A percentile compares a stretch with the other conserved stretches of the same genome.
These are phyloP conservation scores for Malassezia nana DNA, from an alignment of 1,284 basidiomycete species.

Conservation along the genomic window DNA sequence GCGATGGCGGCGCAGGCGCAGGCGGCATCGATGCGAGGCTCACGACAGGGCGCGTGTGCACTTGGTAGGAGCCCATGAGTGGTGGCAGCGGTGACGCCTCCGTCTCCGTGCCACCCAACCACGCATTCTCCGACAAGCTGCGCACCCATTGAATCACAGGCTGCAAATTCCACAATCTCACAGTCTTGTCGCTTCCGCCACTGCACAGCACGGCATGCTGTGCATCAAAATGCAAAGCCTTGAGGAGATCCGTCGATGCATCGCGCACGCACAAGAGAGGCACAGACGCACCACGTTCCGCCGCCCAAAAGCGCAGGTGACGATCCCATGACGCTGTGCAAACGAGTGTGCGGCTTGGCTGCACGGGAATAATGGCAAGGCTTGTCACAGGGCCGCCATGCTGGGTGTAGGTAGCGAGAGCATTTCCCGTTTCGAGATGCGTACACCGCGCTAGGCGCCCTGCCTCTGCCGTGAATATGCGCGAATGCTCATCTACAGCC, in stretches of 20 bases:
- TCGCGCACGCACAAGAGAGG: slow-evolving; percentile 4
- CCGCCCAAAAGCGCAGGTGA: slow-evolving; percentile 15
- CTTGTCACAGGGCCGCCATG: slow-evolving; percentile 19
- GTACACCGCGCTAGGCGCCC: slow-evolving; percentile 13
- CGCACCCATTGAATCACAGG: background rate
- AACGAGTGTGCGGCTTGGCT: slow-evolving; percentile 2
- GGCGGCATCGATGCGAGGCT: slow-evolving; percentile 4
- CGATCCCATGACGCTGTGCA: slow-evolving; percentile 21
- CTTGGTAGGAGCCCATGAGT: background rate
- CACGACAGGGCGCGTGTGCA: slow-evolving; percentile 13
- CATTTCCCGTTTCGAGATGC: slow-evolving; percentile 14
- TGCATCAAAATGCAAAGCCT: slow-evolving; percentile 16
- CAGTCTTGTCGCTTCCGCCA: slow-evolving; percentile 18
- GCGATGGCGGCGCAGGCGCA: background rate
- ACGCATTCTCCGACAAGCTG: background rate
- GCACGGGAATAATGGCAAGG: slow-evolving; percentile 4
- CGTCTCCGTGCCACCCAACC: background rate
- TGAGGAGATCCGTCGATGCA: slow-evolving; percentile 22
- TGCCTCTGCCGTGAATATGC: slow-evolving; percentile 17
- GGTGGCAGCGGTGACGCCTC: background rate
- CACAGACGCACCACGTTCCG: background rate
- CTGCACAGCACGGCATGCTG: slow-evolving; percentile 11
- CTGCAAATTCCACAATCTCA: slow-evolving; percentile 19
- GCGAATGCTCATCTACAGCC: background rate
- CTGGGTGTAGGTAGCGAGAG: background rate